Conservation (phyloP, 108 stramenopile species). For the Nitzschia sp. region DNA sequence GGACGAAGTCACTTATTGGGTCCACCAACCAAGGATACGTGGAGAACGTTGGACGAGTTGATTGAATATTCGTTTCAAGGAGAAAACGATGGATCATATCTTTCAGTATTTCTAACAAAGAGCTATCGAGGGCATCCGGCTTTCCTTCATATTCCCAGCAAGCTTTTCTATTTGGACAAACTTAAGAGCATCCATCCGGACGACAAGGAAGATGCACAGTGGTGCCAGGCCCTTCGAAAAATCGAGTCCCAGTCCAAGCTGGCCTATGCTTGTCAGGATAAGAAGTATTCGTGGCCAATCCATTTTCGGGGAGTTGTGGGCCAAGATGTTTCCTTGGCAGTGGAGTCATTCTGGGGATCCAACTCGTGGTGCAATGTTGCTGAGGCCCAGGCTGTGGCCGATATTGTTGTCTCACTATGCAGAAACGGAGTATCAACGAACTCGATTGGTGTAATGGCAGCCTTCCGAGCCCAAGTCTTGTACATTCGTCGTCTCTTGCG, state of each 20-base stretch:
- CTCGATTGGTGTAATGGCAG: slow-evolving; percentile 70
- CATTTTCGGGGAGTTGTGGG: slow-evolving; percentile 66
- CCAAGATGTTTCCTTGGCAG: slow-evolving; percentile 45
- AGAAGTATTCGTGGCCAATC: slow-evolving; percentile 63
- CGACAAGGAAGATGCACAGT: slow-evolving; percentile 17
- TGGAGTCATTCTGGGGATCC: slow-evolving; percentile 53
- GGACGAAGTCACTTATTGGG: slow-evolving; percentile 61
- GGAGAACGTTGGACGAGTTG: slow-evolving; percentile 51
- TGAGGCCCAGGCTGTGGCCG: slow-evolving; percentile 51
- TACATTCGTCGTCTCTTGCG: slow-evolving; percentile 59
- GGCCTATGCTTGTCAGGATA: slow-evolving; percentile 21
- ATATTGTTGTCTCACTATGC: slow-evolving; percentile 47
- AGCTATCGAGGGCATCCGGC: slow-evolving; percentile 71
- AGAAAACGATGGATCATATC: slow-evolving; percentile 14
- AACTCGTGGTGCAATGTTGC: slow-evolving; percentile 66
- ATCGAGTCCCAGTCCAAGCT: slow-evolving; percentile 48
- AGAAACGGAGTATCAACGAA: slow-evolving; percentile 37
- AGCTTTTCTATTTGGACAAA: slow-evolving; percentile 68
- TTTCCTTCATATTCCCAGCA: slow-evolving; percentile 64
- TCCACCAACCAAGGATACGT: slow-evolving; percentile 23
- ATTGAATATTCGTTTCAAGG: slow-evolving; percentile 53
- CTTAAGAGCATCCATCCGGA: slow-evolving; percentile 35
- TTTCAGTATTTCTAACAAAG: slow-evolving; percentile 55
- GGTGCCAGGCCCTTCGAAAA: slow-evolving; percentile 45
- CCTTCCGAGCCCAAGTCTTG: slow-evolving; percentile 75